These are phyloP conservation scores for Chondrostereum purpureum DNA, from an alignment of 1,284 basidiomycete genomes.

Conservation along the genomic window DNA sequence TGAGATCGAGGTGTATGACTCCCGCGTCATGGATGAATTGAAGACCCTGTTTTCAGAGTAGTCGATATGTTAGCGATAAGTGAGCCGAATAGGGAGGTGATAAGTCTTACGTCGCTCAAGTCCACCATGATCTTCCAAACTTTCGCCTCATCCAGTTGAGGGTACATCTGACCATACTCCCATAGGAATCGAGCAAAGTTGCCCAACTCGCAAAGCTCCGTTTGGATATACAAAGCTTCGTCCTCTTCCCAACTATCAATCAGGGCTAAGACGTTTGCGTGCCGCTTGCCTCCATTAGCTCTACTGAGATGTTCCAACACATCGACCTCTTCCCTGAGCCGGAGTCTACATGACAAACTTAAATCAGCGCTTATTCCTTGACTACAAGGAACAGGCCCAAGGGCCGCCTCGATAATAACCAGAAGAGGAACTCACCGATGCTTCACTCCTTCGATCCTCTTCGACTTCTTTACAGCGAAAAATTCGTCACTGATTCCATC, in stretches of 20 bases:
- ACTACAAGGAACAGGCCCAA: conserved; percentile 7
- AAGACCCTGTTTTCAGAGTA: conserved; percentile 57
- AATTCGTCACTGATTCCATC: conserved; percentile 44
- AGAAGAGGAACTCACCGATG: conserved; percentile 53
- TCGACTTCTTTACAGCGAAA: conserved; percentile 93
- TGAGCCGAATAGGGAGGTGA: conserved; percentile 25
- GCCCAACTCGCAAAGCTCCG: conserved; percentile 91
- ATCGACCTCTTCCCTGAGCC: conserved; percentile 93
- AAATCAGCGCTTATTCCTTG: conserved; percentile 18
- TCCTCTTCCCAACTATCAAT: conserved; percentile 97
- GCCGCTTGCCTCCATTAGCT: conserved; percentile 27
- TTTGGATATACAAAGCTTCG: conserved; percentile 86
- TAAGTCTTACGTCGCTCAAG: conserved; percentile 70
- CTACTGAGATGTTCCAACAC: conserved; percentile 76
- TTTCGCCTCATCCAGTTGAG: conserved; percentile 84
- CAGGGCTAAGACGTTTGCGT: conserved; percentile 85
- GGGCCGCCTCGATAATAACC: background rate
- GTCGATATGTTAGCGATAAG: conserved; percentile 16
- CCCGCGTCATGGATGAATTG: conserved; percentile 84
- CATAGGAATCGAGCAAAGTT: conserved; percentile 90
- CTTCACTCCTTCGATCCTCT: conserved; percentile 85
- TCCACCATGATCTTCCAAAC: conserved; percentile 98
- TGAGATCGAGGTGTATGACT: conserved; percentile 95
- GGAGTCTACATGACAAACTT: conserved; percentile 45
- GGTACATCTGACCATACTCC: conserved; percentile 84